Percentiles rank a stretch among this genome's conserved stretches.
These are phyloP conservation scores for Cutaneotrichosporon spelunceum DNA, from an alignment of 1,284 basidiomycete species.

Conservation along the genomic window DNA sequence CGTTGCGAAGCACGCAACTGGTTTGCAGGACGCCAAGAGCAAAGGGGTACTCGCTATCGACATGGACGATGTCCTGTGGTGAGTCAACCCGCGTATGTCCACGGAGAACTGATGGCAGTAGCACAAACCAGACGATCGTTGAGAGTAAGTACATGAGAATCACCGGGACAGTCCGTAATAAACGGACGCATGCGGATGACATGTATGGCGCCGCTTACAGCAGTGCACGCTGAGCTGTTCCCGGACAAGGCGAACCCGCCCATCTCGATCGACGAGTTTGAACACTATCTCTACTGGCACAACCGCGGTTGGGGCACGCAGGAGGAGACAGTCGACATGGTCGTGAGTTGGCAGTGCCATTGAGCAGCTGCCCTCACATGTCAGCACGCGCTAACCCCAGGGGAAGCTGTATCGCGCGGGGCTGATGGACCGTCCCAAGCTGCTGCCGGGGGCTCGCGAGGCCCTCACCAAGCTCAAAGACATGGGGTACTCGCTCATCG, in stretches of 20 bases:
- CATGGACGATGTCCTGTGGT: constrained; percentile 37
- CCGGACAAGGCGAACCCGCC: constrained; percentile 57
- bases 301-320: constrained; percentile 69
- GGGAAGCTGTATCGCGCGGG: constrained; percentile 32
- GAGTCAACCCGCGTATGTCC: constrained; percentile 2
- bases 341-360: constrained; percentile 27
- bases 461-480: constrained; percentile 59
- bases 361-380: too few relatives aligned
- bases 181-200: too few relatives aligned
- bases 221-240: constrained; percentile 63
- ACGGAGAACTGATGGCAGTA: constrained; percentile 31
- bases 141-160: constrained; percentile 58
- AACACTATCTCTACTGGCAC: constrained; percentile 63
- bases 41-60: constrained; percentile 38
- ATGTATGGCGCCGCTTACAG: background rate
- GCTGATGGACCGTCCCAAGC: constrained; percentile 52
- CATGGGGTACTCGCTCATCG: constrained; percentile 62
- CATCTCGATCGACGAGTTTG: constrained; percentile 60
- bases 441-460: constrained; percentile 65
- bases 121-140: constrained; percentile 65
- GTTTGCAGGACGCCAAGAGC: constrained; percentile 2
- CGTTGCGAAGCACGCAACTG: background rate
- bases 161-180: too few relatives aligned
- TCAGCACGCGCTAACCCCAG: constrained; percentile 9
- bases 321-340: constrained; percentile 46